phyloP scores from a whole-genome alignment of 2,329 filamentous ascomycete genomes.

The Curvularia sp. region DNA sequence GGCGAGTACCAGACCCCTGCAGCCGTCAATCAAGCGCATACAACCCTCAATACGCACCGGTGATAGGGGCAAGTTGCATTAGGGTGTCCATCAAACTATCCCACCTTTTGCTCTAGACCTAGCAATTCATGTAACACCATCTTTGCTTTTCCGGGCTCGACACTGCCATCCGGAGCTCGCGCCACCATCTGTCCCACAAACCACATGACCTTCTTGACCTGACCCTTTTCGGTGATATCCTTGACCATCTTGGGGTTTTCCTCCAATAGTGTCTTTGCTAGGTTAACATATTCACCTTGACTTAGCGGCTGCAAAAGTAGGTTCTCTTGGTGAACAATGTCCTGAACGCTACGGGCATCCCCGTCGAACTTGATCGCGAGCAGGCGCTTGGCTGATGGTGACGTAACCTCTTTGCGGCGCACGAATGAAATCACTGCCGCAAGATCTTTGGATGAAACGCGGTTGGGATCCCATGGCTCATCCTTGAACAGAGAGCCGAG shows the following conservation, averaged over 20 bases:
- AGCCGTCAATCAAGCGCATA: neutral
- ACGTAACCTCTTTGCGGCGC: constrained; percentile 55
- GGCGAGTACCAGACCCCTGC: constrained; percentile 4
- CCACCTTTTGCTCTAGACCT: constrained; percentile 10
- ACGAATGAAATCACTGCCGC: constrained; percentile 55
- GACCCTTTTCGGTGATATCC: constrained; percentile 65
- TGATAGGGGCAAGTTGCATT: constrained; percentile 5
- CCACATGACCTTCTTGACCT: constrained; percentile 71
- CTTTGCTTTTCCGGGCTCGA: constrained; percentile 67
- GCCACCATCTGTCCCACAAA: constrained; percentile 74
- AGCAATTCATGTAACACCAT: constrained; percentile 61
- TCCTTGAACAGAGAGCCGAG: constrained; percentile 58
- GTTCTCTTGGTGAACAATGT: constrained; percentile 65
- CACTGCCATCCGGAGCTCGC: constrained; percentile 64
- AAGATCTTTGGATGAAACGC: constrained; percentile 52
- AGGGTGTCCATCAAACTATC: constrained; percentile 6
- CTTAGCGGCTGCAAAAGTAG: constrained; percentile 64
- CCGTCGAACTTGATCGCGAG: constrained; percentile 63
- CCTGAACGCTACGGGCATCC: constrained; percentile 56
- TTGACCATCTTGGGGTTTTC: constrained; percentile 65
- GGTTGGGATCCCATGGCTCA: constrained; percentile 52
- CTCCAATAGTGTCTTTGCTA: constrained; percentile 63
- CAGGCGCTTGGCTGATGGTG: constrained; percentile 67
- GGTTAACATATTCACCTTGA: constrained; percentile 61
- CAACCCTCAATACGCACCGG: constrained; percentile 1